These are phyloP conservation scores for Phytophthora foliorum DNA, from an alignment of 352 stramenopile genomes.

Conservation along the genomic window DNA sequence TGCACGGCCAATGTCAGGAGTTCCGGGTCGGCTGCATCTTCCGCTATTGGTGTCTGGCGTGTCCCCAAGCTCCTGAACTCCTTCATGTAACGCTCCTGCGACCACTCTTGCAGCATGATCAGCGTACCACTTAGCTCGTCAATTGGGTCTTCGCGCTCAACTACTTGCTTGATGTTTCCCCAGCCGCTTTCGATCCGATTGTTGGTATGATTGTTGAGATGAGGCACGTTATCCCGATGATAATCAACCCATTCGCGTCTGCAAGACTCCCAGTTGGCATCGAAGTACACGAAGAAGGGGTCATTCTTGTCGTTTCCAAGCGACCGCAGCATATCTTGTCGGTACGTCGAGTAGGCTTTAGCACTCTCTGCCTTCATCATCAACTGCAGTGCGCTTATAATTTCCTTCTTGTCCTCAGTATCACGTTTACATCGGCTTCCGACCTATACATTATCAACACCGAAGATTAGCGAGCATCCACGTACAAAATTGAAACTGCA, in stretches of 20 bases:
- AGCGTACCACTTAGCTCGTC: constrained; percentile 14
- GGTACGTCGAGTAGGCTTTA: not conserved
- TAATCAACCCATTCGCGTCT: constrained; percentile 14
- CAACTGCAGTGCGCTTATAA: constrained; percentile 7
- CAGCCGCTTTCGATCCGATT: constrained; percentile 17
- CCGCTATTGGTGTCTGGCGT: not conserved
- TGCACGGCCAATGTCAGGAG: constrained; percentile 12
- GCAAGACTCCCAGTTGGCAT: constrained; percentile 19
- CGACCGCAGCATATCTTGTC: constrained; percentile 3
- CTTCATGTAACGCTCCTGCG: constrained; percentile 14
- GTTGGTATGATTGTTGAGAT: constrained; percentile 17
- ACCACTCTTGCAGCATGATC: constrained; percentile 26
- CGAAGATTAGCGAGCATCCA: no score
- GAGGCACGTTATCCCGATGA: constrained; percentile 4
- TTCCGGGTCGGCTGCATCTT: constrained; percentile 13
- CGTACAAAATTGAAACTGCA: no score
- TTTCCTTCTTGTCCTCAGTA: not conserved
- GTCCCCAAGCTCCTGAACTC: constrained; percentile 15
- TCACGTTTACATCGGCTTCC: not conserved
- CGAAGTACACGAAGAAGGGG: constrained; percentile 21
- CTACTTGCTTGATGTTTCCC: constrained; percentile 11
- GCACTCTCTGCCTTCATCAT: constrained; percentile 22
- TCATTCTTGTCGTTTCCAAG: constrained; percentile 11
- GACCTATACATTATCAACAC: not conserved
- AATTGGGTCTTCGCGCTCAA: constrained; percentile 5